Percentiles rank a stretch among this genome's conserved stretches.
Evolutionary conservation across 202 grass and related monocot genomes (phyloP).

Genomic region (Alloteropsis angusta): DNA sequence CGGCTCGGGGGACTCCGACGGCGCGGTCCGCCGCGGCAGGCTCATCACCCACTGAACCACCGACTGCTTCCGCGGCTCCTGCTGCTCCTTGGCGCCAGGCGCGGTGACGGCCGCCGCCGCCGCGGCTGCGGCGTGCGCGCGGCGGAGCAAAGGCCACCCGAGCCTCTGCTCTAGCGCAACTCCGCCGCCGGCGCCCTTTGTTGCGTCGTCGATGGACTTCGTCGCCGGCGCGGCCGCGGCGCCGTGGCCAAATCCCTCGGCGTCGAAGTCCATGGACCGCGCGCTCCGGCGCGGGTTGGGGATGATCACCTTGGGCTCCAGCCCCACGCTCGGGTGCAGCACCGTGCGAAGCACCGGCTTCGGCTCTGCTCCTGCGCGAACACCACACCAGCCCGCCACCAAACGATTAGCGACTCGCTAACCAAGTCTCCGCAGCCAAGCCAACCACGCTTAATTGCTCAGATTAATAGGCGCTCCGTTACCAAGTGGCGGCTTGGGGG

Average conservation of each 20-base stretch:
- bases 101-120: background rate
- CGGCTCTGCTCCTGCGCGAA: slow-evolving; percentile 46
- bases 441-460: background rate
- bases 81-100: background rate
- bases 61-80: slow-evolving; percentile 53
- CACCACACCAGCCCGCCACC: background rate
- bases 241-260: background rate
- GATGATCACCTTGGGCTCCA: slow-evolving; percentile 72
- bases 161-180: slow-evolving; percentile 37
- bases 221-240: background rate
- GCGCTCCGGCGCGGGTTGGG: slow-evolving; percentile 52
- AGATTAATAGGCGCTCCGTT: background rate
- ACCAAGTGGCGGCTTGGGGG: slow-evolving; percentile 52
- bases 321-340: slow-evolving; percentile 73
- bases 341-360: slow-evolving; percentile 64
- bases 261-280: slow-evolving; percentile 41
- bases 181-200: background rate
- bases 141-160: slow-evolving; percentile 80
- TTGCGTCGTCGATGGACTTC: background rate
- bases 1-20: slow-evolving; percentile 17
- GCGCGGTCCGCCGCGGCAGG: slow-evolving; percentile 52
- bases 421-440: background rate
- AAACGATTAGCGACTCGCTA: slow-evolving; percentile 17
- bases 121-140: background rate
- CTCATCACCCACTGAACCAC: slow-evolving; percentile 98